Evolutionary conservation across 2,329 filamentous ascomycete genomes (phyloP).

Genomic region (Herpotrichia juniperi): DNA sequence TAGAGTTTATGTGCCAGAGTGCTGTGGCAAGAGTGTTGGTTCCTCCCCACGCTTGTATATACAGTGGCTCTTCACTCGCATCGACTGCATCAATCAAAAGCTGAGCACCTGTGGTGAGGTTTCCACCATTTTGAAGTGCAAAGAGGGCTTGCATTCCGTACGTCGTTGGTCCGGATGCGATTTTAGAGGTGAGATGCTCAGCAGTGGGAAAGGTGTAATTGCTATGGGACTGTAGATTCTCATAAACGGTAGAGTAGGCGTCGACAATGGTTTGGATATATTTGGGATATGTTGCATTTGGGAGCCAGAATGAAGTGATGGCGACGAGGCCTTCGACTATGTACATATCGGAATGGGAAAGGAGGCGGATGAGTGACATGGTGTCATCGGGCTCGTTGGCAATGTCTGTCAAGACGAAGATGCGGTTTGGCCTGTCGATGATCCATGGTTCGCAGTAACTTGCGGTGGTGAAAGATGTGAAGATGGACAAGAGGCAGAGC

Average conservation of each 20-base stretch:
- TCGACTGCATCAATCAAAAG: slow-evolving; percentile 48
- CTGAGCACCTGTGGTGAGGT: slow-evolving; percentile 49
- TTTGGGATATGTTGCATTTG: slow-evolving; percentile 17
- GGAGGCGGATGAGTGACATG: slow-evolving; percentile 28
- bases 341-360: slow-evolving; percentile 27
- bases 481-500: too few relatives aligned
- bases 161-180: slow-evolving; percentile 47
- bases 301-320: slow-evolving; percentile 36
- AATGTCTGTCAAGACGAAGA: slow-evolving; percentile 35
- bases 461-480: too few relatives aligned
- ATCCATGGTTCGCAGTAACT: slow-evolving; percentile 14
- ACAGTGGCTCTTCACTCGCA: slow-evolving; percentile 48
- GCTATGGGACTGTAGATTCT: slow-evolving; percentile 54
- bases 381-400: slow-evolving; percentile 37
- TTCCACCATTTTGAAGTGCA: slow-evolving; percentile 30
- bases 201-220: slow-evolving; percentile 50
- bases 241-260: slow-evolving; percentile 18
- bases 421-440: slow-evolving; percentile 22
- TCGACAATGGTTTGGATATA: slow-evolving; percentile 18
- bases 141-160: slow-evolving; percentile 33
- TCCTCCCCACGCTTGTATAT: slow-evolving; percentile 58
- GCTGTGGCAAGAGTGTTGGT: slow-evolving; percentile 56
- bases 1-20: slow-evolving; percentile 42
- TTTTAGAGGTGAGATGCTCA: slow-evolving; percentile 41
- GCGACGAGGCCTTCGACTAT: slow-evolving; percentile 27